Evolutionary conservation across 2,329 filamentous ascomycete genomes (phyloP), one percentile per base, ranked within the genome.

Genomic region (Botrytis hyacinthi): DNA sequence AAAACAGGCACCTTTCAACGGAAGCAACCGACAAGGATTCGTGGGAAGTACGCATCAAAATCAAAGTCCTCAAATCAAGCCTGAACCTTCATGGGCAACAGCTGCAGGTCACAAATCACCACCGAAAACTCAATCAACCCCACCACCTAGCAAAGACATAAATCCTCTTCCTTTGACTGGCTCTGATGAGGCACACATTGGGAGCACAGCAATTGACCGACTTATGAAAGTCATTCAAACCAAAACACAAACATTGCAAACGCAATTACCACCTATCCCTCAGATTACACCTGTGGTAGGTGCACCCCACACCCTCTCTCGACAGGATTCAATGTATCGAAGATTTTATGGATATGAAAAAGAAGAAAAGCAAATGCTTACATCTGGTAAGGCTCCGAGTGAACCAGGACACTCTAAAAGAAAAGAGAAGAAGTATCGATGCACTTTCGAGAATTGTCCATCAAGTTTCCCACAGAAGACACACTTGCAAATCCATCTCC

Each of bases 401-500:
- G 76, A 79, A 68, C 51, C n/a, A 65, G 46, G 22, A 73, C 32
- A 29, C 51, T 57, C 26, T 74, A 76, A 44, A 48, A 71, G 6
- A 57, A 76, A 37, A 35, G 83, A 76, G 79, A 96, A 90, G 82
- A 85, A 90, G 79, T 94, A 95, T 81, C 84, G 88, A 29, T 99
- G 96, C 83, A 87, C 87, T 32, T 86, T 94, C 57, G 87, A 90
- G 12, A 89, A 89, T 59, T 98, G 95, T 82, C 86, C 87, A 78
- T 97, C 96, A 85, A 90, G 88, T 75, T 98, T 98, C 82, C 90
- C 89, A 74, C 95, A 98, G 81, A 97, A 95, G 83, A 97, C 95
- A 1, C 95, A 98, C 79, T 87, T 98, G 18, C 92, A 96, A 75
- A 98, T 97, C 67, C 96, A 99, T 82, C 90, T 89, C 63, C 88